Evolutionary conservation across 768 basidiomycete genomes (phyloP), one percentile per base, ranked within the genome.

Genomic region (Jaapia argillacea): DNA sequence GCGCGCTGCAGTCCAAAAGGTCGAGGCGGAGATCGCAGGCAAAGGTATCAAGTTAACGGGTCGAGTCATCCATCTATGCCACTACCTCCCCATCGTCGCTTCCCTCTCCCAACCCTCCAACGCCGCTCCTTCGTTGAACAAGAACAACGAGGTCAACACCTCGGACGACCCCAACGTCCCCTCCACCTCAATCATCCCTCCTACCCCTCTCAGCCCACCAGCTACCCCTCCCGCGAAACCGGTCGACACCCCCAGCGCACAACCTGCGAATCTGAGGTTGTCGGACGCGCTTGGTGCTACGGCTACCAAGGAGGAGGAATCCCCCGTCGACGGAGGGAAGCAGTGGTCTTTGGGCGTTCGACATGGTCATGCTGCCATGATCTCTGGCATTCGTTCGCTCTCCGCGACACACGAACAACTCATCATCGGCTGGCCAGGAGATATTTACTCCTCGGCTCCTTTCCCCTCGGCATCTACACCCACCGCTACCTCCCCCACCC

Each of bases 341-440:
- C 66, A 69, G 27, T 99, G 94, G 94, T 74, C 76, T 14, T 66
- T 99, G 4, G 62, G 74, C 1, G 76, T 81, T 1, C 73, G 94
- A 31, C 81, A 90, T 49, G 93, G 92, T 14, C 96, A 98, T 58
- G 77, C 88, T 6, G 94, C 94, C 7, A 91, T 98, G 86, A 84
- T 92, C 47, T 85, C 84, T 36, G 94, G 94, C 24, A 91, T 97
- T 55, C 79, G 81, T 42, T 85, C 84, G 7, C 75, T 99, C 26
- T 72, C 81, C 2, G 67, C 78, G 10, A 85, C 85, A 0, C 86
- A 94, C 62, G 85, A 94, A 52, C 90, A 98, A 66, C 60, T 94
- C 55, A 75, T 97, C 58, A 72, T 98, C 36, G 94, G 91, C 18
- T 94, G 96, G 87, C 87, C 88, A 0, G 94, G 94, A 28, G 91